Evolutionary conservation across 2,329 filamentous ascomycete species (phyloP), one percentile per base, ranked within the genome.

Genomic region (Fusarium bactridioides): DNA sequence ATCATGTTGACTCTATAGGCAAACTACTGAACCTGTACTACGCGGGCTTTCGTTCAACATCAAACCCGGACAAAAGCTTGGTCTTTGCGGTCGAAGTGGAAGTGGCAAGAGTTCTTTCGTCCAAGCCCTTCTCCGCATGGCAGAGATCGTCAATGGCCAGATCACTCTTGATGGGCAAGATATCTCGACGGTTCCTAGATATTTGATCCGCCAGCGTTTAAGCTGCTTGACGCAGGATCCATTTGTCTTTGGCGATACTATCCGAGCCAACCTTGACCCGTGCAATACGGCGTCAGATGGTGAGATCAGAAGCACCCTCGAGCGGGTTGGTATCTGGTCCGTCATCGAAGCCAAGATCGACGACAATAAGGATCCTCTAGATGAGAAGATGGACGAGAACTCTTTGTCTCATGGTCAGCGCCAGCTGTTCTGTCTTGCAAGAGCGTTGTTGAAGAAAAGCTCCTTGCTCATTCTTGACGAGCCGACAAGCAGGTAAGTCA

Each of bases 221-320:
- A 84, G 84, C 44, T 83, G 83, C 12, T 76, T 89, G 23, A 85
- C 87, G 1, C 88, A 89, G 78, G 87, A 89, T 38, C 82, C 86
- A 0, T 83, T 88, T 60, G 81, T 87, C 23, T 81, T 89, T 29
- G 82, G 82, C 4, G 85, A 86, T 21, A 85, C 80, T 0, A 79
- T 90, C 1, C 82, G 86, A 2, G 79, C 81, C n/a, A 90, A 89
- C 51, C 79, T 86, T 1, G 86, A 89, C 65, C 87, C 87, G 0
- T 74, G 78, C 3, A 72, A 71, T 1, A 73, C 74, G 10, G 78
- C 78, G 47, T 78, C 81, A 3, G 83, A 88, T 54, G 80, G 81
- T 5, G 78, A 78, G 1, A 84, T 89, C 56, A 80, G 82, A 43
- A 70, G 77, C 5, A 85, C 84, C 0, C 78, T 90, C 4, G 76